phyloP scores from a whole-genome alignment of 192 early-diverging fungal species.

The Allomyces javanicus region DNA sequence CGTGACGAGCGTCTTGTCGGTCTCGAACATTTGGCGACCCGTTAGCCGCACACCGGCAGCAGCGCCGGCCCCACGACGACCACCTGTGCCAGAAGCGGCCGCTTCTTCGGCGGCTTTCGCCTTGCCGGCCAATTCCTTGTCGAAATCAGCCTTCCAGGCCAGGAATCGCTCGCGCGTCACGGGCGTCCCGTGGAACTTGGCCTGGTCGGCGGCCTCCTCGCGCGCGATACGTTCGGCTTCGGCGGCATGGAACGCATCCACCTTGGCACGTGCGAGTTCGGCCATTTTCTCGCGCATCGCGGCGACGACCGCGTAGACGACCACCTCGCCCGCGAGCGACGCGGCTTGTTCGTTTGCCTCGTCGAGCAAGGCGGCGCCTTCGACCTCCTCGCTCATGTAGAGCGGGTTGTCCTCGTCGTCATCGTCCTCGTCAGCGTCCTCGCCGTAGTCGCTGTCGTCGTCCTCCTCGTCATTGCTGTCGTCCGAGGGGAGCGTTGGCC shows the following conservation, averaged over 20 bases:
- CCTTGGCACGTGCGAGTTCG: constrained; percentile 31
- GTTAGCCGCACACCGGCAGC: constrained; percentile 5
- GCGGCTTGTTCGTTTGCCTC: constrained; percentile 18
- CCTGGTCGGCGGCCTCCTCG: constrained; percentile 48
- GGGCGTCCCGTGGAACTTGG: constrained; percentile 57
- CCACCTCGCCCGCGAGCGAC: constrained; percentile 12
- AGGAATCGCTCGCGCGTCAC: constrained; percentile 60
- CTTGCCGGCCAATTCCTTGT: constrained; percentile 38
- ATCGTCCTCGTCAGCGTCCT: constrained; percentile 21
- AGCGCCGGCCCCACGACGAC: background rate
- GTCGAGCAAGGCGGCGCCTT: constrained; percentile 12
- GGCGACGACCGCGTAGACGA: constrained; percentile 12
- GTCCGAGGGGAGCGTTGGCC: background rate
- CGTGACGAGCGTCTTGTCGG: constrained; percentile 61
- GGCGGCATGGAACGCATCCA: constrained; percentile 20
- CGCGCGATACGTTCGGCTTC: constrained; percentile 28
- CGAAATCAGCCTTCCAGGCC: constrained; percentile 60
- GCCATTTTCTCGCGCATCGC: constrained; percentile 52
- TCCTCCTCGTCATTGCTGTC: constrained; percentile 32
- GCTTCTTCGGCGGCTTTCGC: constrained; percentile 16
- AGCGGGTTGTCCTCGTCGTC: constrained; percentile 15
- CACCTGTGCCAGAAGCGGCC: constrained; percentile 16
- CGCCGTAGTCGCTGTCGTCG: constrained; percentile 12
- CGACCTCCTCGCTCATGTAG: constrained; percentile 9
- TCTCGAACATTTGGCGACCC: constrained; percentile 81